Evolutionary conservation across 2,329 filamentous ascomycete species (phyloP).

Genomic region (Arachnomyces sp.): DNA sequence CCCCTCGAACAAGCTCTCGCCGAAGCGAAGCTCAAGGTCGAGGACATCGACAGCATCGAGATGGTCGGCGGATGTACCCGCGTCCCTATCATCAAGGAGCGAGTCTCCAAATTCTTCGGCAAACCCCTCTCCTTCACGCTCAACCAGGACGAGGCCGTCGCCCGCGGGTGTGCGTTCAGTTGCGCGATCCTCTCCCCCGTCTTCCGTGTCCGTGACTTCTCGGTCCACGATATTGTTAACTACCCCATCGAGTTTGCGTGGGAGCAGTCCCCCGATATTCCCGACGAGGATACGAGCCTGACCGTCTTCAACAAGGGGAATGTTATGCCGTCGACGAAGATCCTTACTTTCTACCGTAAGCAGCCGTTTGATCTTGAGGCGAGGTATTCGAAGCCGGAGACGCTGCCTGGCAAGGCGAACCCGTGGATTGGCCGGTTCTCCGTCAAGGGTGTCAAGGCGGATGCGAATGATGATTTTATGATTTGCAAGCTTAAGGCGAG

Average conservation of each 20-base stretch:
- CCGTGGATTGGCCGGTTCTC: conserved; percentile 97
- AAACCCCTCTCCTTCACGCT: conserved; percentile 91
- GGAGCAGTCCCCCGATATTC: conserved; percentile 98
- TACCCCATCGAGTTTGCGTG: conserved; percentile 98
- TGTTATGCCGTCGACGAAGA: conserved; percentile 95
- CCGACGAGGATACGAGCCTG: conserved; percentile 93
- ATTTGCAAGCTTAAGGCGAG: conserved; percentile 99
- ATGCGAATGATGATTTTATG: conserved; percentile 95
- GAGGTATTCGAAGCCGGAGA: conserved; percentile 78
- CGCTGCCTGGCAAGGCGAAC: conserved; percentile 78
- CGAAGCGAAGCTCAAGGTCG: conserved; percentile 82
- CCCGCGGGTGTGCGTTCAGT: conserved; percentile 91
- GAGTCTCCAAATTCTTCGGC: conserved; percentile 82
- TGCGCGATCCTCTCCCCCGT: conserved; percentile 95
- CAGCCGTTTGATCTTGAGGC: conserved; percentile 95
- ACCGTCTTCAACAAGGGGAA: conserved; percentile 98
- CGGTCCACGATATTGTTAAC: conserved; percentile 92
- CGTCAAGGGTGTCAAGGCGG: conserved; percentile 92
- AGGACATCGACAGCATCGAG: conserved; percentile 90
- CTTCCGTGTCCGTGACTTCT: conserved; percentile 97
- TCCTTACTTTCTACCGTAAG: conserved; percentile 98
- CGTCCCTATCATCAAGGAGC: conserved; percentile 85
- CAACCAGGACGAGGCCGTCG: conserved; percentile 96
- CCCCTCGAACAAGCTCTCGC: conserved; percentile 86
- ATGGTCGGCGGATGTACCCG: conserved; percentile 91